phyloP scores from a whole-genome alignment of 805 yeast genomes.

The Saccharomycopsis guyanensis region DNA sequence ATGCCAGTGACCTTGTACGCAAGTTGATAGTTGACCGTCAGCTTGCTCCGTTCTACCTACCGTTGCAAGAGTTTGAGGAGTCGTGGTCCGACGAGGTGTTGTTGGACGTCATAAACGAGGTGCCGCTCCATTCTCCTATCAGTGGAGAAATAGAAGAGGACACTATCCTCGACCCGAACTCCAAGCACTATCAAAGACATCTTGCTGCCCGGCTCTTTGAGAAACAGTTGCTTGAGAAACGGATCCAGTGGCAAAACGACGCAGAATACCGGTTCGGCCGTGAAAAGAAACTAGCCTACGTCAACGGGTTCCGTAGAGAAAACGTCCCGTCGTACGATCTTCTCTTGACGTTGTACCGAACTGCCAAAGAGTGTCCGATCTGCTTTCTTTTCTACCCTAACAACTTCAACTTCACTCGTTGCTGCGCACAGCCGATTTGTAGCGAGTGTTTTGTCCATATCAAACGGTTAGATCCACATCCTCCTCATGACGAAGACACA shows the following conservation, averaged over 20 bases:
- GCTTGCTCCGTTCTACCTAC: slow-evolving; percentile 86
- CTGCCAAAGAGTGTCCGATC: slow-evolving; percentile 84
- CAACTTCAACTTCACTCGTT: slow-evolving; percentile 68
- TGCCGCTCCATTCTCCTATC: slow-evolving; percentile 49
- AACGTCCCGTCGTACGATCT: slow-evolving; percentile 35
- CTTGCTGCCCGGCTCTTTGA: slow-evolving; percentile 34
- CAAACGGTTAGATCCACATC: slow-evolving; percentile 86
- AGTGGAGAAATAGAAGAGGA: slow-evolving; percentile 31
- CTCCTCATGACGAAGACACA: slow-evolving; percentile 62
- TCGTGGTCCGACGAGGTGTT: slow-evolving; percentile 57
- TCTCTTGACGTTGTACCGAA: slow-evolving; percentile 52
- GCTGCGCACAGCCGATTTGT: slow-evolving; percentile 91
- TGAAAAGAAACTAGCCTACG: slow-evolving; percentile 24
- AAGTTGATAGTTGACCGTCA: slow-evolving; percentile 58
- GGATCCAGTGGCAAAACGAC: slow-evolving; percentile 30
- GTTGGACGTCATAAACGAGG: slow-evolving; percentile 35
- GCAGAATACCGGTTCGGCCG: slow-evolving; percentile 29
- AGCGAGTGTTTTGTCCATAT: slow-evolving; percentile 96
- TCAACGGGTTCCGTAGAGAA: slow-evolving; percentile 30
- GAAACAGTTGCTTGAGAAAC: slow-evolving; percentile 34
- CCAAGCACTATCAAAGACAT: slow-evolving; percentile 31
- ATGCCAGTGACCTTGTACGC: slow-evolving; percentile 65
- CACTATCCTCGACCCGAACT: slow-evolving; percentile 16
- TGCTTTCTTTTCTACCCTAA: slow-evolving; percentile 84
- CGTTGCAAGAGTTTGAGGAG: slow-evolving; percentile 71